A percentile compares a stretch with the other conserved stretches of the same genome.
These are phyloP conservation scores for Vanderwaltozyma tropicalis DNA, from an alignment of 805 yeast genomes.

Conservation along the genomic window DNA sequence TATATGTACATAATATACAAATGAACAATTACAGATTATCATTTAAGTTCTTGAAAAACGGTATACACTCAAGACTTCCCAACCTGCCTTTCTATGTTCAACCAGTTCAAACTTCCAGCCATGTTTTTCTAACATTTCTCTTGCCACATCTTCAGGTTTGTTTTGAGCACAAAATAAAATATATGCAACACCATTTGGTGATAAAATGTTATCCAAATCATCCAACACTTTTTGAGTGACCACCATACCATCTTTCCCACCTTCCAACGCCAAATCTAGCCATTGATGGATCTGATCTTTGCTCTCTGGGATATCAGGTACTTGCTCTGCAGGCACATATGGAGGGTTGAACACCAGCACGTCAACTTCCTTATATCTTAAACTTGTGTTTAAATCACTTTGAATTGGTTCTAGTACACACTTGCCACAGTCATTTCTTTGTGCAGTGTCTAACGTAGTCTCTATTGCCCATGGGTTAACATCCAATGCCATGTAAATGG, in stretches of 20 bases:
- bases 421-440: slow-evolving; percentile 23
- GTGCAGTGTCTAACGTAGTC: slow-evolving; percentile 38
- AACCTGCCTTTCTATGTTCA: slow-evolving; percentile 74
- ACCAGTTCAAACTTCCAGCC: slow-evolving; percentile 48
- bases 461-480: slow-evolving; percentile 68
- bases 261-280: slow-evolving; percentile 84
- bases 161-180: slow-evolving; percentile 88
- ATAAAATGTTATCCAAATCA: slow-evolving; percentile 41
- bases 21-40: neutral
- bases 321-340: slow-evolving; percentile 78
- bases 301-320: slow-evolving; percentile 48
- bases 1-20: slow-evolving; percentile 2
- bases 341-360: slow-evolving; percentile 88
- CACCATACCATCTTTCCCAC: slow-evolving; percentile 86
- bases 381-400: slow-evolving; percentile 43
- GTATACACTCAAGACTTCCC: slow-evolving; percentile 83
- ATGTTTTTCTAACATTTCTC: slow-evolving; percentile 30
- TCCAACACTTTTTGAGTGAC: slow-evolving; percentile 60
- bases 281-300: slow-evolving; percentile 46
- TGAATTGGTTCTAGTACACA: slow-evolving; percentile 40
- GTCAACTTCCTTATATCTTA: slow-evolving; percentile 46
- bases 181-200: slow-evolving; percentile 64
- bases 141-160: slow-evolving; percentile 54
- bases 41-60: slow-evolving; percentile 33
- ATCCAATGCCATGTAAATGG: slow-evolving; percentile 64